These are phyloP conservation scores for Berkeleyomyces basicola DNA, from an alignment of 2,329 filamentous ascomycete species.

Conservation along the genomic window DNA sequence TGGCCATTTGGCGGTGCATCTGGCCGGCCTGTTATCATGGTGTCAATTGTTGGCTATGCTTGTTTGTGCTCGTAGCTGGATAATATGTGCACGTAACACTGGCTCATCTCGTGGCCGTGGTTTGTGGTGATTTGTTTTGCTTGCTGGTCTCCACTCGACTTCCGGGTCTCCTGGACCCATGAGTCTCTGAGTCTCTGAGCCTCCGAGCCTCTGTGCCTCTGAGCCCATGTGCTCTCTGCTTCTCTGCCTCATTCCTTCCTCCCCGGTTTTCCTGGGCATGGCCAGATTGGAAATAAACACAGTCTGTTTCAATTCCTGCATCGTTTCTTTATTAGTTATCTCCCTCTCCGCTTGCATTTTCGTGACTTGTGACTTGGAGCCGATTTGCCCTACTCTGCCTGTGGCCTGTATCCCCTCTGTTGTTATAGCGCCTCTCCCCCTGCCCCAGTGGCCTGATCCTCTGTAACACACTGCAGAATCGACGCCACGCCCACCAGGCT, in stretches of 20 bases:
- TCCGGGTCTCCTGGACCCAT: background rate
- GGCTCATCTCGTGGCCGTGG: too few relatives aligned
- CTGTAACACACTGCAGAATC: background rate
- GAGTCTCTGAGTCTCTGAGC: too few relatives aligned
- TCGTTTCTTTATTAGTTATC: background rate
- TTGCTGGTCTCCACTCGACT: background rate
- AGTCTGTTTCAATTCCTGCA: background rate
- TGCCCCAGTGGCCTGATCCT: background rate
- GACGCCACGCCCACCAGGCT: background rate
- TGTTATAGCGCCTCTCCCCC: background rate
- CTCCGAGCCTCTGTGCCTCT: too few relatives aligned
- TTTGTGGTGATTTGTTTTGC: background rate
- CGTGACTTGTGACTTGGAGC: background rate
- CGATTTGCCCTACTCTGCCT: background rate
- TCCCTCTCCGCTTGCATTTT: background rate
- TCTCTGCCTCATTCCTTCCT: background rate
- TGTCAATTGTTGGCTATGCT: too few relatives aligned
- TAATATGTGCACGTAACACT: too few relatives aligned
- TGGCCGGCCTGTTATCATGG: too few relatives aligned
- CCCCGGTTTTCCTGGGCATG: background rate
- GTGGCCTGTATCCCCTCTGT: background rate
- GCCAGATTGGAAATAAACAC: background rate
- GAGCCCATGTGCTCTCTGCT: background rate
- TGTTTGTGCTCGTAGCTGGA: too few relatives aligned
- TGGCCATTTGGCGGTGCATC: too few relatives aligned